Evolutionary conservation across 2,329 filamentous ascomycete species (phyloP).

Genomic region (Emmonsiellopsis sp.): DNA sequence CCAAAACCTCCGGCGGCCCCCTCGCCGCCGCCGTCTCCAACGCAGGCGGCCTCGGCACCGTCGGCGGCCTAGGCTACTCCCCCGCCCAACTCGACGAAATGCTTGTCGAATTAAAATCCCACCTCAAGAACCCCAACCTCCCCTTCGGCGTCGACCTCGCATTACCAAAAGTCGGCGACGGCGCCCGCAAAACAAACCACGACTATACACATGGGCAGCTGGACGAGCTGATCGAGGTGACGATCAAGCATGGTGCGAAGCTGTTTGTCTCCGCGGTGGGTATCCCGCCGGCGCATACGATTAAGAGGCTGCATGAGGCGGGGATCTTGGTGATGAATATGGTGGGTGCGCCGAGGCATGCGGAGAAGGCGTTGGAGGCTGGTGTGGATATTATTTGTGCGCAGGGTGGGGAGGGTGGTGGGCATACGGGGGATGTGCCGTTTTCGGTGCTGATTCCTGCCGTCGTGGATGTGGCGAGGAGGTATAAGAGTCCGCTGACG

Average conservation of each 20-base stretch:
- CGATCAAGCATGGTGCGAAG: slow-evolving; percentile 71
- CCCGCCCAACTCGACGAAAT: slow-evolving; percentile 68
- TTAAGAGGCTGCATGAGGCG: slow-evolving; percentile 67
- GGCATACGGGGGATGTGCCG: slow-evolving; percentile 82
- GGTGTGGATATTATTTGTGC: slow-evolving; percentile 88
- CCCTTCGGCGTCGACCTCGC: slow-evolving; percentile 90
- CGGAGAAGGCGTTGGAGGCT: slow-evolving; percentile 73
- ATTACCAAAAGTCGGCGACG: slow-evolving; percentile 77
- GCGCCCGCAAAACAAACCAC: slow-evolving; percentile 82
- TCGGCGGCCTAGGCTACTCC: slow-evolving; percentile 58
- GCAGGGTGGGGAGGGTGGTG: slow-evolving; percentile 87
- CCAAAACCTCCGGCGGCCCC: slow-evolving; percentile 66
- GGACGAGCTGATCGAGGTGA: slow-evolving; percentile 78
- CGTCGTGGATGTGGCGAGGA: slow-evolving; percentile 71
- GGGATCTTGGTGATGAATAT: slow-evolving; percentile 93
- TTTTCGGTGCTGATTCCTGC: slow-evolving; percentile 80
- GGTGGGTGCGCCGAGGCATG: slow-evolving; percentile 89
- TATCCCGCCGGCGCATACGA: slow-evolving; percentile 64
- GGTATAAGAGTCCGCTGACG: slow-evolving; percentile 62
- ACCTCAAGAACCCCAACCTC: slow-evolving; percentile 56
- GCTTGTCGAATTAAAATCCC: slow-evolving; percentile 74
- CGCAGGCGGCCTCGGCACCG: slow-evolving; percentile 66
- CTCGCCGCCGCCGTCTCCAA: slow-evolving; percentile 84
- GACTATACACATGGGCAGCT: slow-evolving; percentile 89
- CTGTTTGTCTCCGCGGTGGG: slow-evolving; percentile 86